Conservation (phyloP, 257 asterid genomes). For the Ballota nigra region DNA sequence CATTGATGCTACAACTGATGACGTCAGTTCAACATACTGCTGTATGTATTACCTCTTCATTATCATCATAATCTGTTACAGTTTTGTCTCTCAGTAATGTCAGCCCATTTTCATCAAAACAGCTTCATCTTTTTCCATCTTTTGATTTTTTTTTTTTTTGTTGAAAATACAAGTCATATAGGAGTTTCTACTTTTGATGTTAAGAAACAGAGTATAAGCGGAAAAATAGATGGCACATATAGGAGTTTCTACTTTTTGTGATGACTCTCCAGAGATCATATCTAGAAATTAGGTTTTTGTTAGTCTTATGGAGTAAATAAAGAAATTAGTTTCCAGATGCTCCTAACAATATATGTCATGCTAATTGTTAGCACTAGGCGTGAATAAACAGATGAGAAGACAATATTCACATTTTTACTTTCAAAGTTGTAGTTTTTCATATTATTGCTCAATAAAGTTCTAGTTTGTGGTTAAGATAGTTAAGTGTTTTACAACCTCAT, state of each 20-base stretch:
- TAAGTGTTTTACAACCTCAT: not conserved
- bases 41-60: constrained; percentile 47
- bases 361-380: not conserved
- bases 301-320: not conserved
- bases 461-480: not conserved
- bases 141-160: not conserved
- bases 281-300: not conserved
- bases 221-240: not conserved
- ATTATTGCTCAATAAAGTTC: not conserved
- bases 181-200: not conserved
- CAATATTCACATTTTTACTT: not conserved
- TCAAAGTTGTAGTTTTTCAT: not conserved
- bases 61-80: not conserved
- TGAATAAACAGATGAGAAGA: not conserved
- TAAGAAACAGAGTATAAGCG: not conserved
- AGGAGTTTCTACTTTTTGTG: not conserved
- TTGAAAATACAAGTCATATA: not conserved
- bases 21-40: constrained; percentile 68
- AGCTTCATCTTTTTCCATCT: not conserved
- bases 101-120: not conserved
- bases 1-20: constrained; percentile 64
- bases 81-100: constrained; percentile 9
- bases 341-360: not conserved
- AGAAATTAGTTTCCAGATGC: not conserved
- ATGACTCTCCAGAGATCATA: not conserved